phyloP scores from a whole-genome alignment of 176 grass and related monocot genomes.

The Eragrostis curvula region DNA sequence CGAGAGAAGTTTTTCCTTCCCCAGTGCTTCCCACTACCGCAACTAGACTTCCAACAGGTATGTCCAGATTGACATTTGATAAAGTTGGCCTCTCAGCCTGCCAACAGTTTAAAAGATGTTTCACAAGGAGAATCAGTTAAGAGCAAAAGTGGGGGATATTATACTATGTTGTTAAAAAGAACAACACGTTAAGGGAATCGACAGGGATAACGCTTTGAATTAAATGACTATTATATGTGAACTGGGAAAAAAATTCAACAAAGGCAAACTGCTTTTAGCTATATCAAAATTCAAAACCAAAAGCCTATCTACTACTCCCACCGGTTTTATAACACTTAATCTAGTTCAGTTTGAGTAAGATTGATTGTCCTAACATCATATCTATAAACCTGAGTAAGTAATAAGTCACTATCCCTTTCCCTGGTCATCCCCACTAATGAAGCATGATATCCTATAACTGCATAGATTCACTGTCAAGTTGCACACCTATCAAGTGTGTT shows the following conservation, averaged over 20 bases:
- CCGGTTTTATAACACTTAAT: not conserved
- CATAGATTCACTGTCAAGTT: not conserved
- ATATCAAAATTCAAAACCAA: slow-evolving; percentile 4
- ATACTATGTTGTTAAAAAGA: slow-evolving; percentile 13
- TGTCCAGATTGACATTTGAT: slow-evolving; percentile 93
- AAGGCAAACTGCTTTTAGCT: not conserved
- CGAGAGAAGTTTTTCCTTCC: slow-evolving; percentile 98
- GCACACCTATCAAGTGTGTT: not conserved
- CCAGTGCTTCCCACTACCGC: slow-evolving; percentile 97
- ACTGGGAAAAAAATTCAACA: slow-evolving; percentile 8
- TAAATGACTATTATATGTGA: not conserved
- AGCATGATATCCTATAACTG: slow-evolving; percentile 23
- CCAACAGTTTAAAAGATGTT: slow-evolving; percentile 32
- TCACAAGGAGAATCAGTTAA: slow-evolving; percentile 23
- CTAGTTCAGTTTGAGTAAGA: not conserved
- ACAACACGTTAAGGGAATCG: not conserved
- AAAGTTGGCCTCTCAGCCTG: slow-evolving; percentile 87
- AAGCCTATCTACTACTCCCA: not conserved
- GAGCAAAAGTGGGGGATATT: not conserved
- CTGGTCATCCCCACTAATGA: not conserved
- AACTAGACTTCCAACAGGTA: slow-evolving; percentile 90
- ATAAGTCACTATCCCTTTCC: slow-evolving; percentile 8
- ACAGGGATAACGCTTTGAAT: not conserved
- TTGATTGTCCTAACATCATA: not conserved
- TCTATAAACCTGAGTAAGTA: not conserved